Conservation (phyloP, 139 green algal genomes). For the Tetraselmis striata region DNA sequence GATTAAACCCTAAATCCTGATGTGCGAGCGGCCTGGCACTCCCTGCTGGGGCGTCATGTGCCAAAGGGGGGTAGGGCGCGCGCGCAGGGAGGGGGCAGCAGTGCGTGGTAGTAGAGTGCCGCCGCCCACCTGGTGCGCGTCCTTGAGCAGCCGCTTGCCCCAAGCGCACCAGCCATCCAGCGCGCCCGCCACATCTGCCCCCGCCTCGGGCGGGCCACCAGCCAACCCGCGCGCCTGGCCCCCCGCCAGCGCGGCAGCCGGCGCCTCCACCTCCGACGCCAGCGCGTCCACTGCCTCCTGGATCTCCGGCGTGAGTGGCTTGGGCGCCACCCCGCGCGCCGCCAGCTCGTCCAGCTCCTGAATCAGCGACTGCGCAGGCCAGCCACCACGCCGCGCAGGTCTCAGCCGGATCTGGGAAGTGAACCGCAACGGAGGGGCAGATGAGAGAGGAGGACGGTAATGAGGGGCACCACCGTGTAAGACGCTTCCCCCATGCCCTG, state of each 20-base stretch:
- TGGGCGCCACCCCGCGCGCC: neutral
- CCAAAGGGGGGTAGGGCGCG: no score
- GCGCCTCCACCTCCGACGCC: neutral
- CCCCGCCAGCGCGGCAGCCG: neutral
- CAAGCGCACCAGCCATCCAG: neutral
- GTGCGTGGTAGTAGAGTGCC: no score
- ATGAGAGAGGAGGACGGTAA: neutral
- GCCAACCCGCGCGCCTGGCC: no score
- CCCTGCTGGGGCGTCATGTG: no score
- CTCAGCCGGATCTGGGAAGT: no score
- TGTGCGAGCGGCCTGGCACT: no score
- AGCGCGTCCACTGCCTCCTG: neutral
- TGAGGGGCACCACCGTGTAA: neutral
- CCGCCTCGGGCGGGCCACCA: no score
- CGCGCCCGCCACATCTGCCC: neutral
- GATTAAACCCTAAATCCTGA: no score
- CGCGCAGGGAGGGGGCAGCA: no score
- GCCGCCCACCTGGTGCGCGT: neutral
- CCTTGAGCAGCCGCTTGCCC: neutral
- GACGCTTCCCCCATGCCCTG: neutral
- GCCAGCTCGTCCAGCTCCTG: neutral
- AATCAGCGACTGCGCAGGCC: neutral
- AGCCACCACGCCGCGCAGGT: neutral
- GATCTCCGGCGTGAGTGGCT: neutral
- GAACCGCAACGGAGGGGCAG: no score